phyloP scores from a whole-genome alignment of 1,284 basidiomycete species.

The Ceratobasidium sp. region DNA sequence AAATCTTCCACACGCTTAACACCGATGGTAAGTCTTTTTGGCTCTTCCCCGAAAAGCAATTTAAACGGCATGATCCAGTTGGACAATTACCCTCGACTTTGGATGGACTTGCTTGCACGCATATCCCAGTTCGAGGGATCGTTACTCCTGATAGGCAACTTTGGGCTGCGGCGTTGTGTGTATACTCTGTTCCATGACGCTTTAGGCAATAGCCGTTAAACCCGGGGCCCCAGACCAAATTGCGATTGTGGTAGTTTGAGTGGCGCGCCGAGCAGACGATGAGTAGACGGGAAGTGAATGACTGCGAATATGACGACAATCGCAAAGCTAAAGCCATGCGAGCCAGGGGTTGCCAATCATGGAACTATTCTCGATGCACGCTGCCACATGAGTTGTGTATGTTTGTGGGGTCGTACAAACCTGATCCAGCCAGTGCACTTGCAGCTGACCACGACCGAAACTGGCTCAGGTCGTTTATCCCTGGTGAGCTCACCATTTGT shows the following conservation, averaged over 20 bases:
- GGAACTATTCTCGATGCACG: neutral
- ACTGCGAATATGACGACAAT: neutral
- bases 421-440: neutral
- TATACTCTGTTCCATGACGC: constrained; percentile 12
- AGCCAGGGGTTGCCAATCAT: constrained; percentile 10
- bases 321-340: neutral
- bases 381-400: constrained; percentile 13
- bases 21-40: constrained; percentile 8
- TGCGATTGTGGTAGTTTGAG: neutral
- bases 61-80: neutral
- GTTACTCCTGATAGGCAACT: neutral
- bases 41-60: neutral
- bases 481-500: constrained; percentile 9
- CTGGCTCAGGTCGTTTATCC: neutral
- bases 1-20: neutral
- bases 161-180: constrained; percentile 21
- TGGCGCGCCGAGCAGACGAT: neutral
- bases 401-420: neutral
- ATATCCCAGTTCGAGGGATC: constrained; percentile 24
- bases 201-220: neutral
- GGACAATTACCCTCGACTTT: neutral
- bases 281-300: neutral
- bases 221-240: constrained; percentile 16
- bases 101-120: neutral
- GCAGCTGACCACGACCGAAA: constrained; percentile 37